Conservation (phyloP, 2,329 filamentous ascomycete species). For the Venturia carpophila region DNA sequence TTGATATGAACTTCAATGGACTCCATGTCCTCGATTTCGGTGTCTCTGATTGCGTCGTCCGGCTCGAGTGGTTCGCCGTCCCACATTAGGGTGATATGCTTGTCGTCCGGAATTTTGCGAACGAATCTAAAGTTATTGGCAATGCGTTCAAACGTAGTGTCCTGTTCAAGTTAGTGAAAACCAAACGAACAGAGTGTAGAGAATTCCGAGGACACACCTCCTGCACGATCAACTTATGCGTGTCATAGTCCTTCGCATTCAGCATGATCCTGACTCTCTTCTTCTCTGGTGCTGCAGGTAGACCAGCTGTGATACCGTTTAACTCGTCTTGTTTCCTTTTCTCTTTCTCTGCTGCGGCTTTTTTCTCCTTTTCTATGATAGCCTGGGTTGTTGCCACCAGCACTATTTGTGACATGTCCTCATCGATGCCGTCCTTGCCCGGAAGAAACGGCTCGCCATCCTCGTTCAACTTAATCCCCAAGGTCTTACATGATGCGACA, state of each 20-base stretch:
- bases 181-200: not conserved
- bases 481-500: slow-evolving; percentile 61
- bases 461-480: slow-evolving; percentile 38
- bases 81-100: slow-evolving; percentile 31
- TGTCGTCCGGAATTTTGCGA: slow-evolving; percentile 24
- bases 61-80: slow-evolving; percentile 32
- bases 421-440: not conserved
- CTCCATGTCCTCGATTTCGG: slow-evolving; percentile 30
- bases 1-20: slow-evolving; percentile 16
- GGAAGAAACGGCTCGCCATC: slow-evolving; percentile 5
- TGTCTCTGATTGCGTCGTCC: slow-evolving; percentile 27
- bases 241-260: slow-evolving; percentile 43
- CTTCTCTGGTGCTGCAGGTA: slow-evolving; percentile 24
- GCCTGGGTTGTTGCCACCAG: slow-evolving; percentile 16
- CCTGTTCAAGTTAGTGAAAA: slow-evolving; percentile 23
- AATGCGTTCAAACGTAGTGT: slow-evolving; percentile 27
- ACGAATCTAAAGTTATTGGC: slow-evolving; percentile 26
- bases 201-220: slow-evolving; percentile 32
- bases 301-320: slow-evolving; percentile 29
- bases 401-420: slow-evolving; percentile 9
- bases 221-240: slow-evolving; percentile 44
- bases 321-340: slow-evolving; percentile 24
- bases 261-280: slow-evolving; percentile 41
- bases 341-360: slow-evolving; percentile 20
- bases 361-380: slow-evolving; percentile 20